Evolutionary conservation across 495 filamentous ascomycete genomes (phyloP), one percentile per base, ranked within the genome.

Genomic region (Margaritispora aquatica): DNA sequence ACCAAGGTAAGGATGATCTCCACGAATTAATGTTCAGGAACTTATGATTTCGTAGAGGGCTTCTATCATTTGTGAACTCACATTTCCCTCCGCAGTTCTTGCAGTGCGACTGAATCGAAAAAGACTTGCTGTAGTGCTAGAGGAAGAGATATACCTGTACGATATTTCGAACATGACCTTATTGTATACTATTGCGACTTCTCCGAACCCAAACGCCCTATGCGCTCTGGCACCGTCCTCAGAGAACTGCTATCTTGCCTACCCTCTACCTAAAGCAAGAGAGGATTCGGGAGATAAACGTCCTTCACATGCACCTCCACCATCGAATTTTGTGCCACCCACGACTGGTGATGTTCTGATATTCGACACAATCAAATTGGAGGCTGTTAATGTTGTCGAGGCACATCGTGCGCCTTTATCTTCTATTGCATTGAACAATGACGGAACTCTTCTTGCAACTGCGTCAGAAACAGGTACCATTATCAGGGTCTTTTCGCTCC

Each of bases 111-210:
- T 98, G 66, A 97, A 97, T 70, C 84, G 95, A 38, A 97, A 97
- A 71, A 83, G 94, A 20, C 83, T 98, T 13, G 90, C 92, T 26
- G 92, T 97, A 10, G 86, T 97, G 1, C 77, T 97, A 38, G 94
- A 97, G 68, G 89, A 96, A 58, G 87, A 96, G 69, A 96, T 97
- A 60, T 98, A 96, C 72, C 79, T 98, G 31, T 98, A 98, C 73
- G 94, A 97, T 70, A 97, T 98, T 54, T 88, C 91, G 68, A 97
- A 96, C 66, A 98, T 98, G 94, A 92, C 87, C 67, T 79, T 97
- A 31, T 77, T 96, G 23, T 84, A 88, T 63, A 96, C 89, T 1
- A 92, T 96, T 46, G 86, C 90, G 58, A 97, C 93, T 9, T 96
- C 92, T 2, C 92, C 93, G 17, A 97, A 97, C 65, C 89, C 91